These are phyloP conservation scores for Nicotiana knightiana DNA, from an alignment of 257 asterid species.

Conservation along the genomic window DNA sequence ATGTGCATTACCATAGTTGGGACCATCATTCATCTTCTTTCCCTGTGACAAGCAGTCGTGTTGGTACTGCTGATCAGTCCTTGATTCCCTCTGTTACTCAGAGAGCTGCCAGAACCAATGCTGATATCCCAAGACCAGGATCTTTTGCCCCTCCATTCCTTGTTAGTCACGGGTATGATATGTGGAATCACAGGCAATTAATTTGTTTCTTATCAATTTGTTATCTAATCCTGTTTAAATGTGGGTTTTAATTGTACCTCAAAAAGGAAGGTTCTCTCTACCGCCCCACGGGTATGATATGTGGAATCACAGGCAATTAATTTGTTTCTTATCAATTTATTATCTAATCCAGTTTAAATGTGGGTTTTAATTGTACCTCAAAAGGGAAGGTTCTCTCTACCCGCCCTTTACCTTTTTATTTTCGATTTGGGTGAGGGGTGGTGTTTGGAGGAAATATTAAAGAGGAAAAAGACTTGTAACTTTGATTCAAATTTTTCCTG, in stretches of 20 bases:
- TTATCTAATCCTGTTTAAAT: neutral
- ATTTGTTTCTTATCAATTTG: neutral
- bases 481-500: neutral
- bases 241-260: neutral
- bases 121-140: slow-evolving; percentile 68
- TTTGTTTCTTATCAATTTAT: neutral
- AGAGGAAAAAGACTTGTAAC: neutral
- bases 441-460: neutral
- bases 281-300: slow-evolving; percentile 47
- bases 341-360: neutral
- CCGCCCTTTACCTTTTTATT: neutral
- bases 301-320: neutral
- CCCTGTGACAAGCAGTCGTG: slow-evolving; percentile 41
- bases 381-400: neutral
- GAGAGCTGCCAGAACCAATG: slow-evolving; percentile 50
- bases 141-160: slow-evolving; percentile 61
- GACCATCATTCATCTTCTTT: slow-evolving; percentile 58
- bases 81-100: slow-evolving; percentile 46
- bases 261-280: neutral
- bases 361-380: neutral
- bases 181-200: neutral
- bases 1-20: slow-evolving; percentile 58
- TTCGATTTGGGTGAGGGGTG: neutral
- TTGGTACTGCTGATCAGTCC: slow-evolving; percentile 59
- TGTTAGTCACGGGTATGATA: slow-evolving; percentile 61